Conservation (phyloP, 2,329 filamentous ascomycete genomes). For the Aureobasidium pullulans region DNA sequence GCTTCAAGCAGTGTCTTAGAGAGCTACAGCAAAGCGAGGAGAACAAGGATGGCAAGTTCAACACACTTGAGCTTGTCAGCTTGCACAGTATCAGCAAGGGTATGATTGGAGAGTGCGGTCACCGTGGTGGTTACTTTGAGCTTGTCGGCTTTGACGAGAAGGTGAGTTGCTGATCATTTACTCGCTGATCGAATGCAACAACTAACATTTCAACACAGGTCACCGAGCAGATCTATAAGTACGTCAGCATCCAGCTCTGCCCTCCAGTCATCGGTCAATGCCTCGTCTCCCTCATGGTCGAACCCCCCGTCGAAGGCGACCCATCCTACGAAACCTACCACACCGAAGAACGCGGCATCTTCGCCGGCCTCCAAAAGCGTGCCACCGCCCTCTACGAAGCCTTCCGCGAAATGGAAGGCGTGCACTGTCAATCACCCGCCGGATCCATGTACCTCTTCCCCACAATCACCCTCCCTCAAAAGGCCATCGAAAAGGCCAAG, state of each 20-base stretch:
- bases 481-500: slow-evolving; percentile 68
- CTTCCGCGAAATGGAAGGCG: slow-evolving; percentile 91
- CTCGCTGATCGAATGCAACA: not conserved
- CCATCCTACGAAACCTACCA: slow-evolving; percentile 78
- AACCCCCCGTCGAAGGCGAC: slow-evolving; percentile 77
- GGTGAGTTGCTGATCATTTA: slow-evolving; percentile 19
- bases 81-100: slow-evolving; percentile 94
- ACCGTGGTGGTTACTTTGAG: slow-evolving; percentile 97
- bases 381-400: slow-evolving; percentile 82
- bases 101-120: slow-evolving; percentile 97
- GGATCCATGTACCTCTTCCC: slow-evolving; percentile 99
- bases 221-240: slow-evolving; percentile 94
- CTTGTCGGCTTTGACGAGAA: slow-evolving; percentile 71
- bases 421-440: slow-evolving; percentile 82
- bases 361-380: slow-evolving; percentile 66
- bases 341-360: slow-evolving; percentile 78
- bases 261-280: slow-evolving; percentile 94
- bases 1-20: slow-evolving; percentile 85
- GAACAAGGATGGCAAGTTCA: slow-evolving; percentile 65
- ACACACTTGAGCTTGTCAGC: slow-evolving; percentile 79
- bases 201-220: slow-evolving; percentile 48
- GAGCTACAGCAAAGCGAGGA: slow-evolving; percentile 62
- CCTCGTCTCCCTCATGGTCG: slow-evolving; percentile 95
- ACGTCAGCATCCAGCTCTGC: slow-evolving; percentile 94
- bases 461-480: slow-evolving; percentile 70